Base-by-base conservation (phyloP, 768 basidiomycete species). In the Leccinellum albellum region DNA sequence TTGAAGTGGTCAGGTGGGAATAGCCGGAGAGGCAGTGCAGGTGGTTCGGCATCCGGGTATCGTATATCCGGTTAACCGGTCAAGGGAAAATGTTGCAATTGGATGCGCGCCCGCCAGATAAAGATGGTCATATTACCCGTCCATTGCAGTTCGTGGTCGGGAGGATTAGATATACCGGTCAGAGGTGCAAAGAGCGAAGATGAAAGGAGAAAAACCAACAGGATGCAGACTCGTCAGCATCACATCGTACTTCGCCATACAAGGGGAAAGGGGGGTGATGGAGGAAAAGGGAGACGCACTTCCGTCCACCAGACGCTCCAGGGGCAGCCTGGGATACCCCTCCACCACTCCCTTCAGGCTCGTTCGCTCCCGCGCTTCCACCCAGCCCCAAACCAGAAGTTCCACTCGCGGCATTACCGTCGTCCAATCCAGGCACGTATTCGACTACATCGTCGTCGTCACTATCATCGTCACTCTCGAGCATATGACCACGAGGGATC, bases 401-500 rank as follows among this genome's bases (percentile, higher is more conserved):
- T 4, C 50, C 53, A 17, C 55, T 58, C 6, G 49, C 20, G 31
- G 44, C 55, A 33, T 37, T 46, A 37, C 48, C 37, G 3, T 48
- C 51, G 35, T 56, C 54, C 31, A 44, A 24, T 13, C 65, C 64
- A 58, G 54, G 57, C 6, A 58, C 50, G 64, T 61, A 67, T 23
- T 71, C 70, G 21, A 53, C 26, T 21, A 64, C 47, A 2, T 72
- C 70, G 1, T 73, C 70, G 1, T 71, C 70, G 0, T 71, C 70
- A 9, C 68, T 73, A 2, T 72, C 70, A 21, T 66, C 64, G 2
- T 71, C 71, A 21, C 70, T 71, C n/a, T 65, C 61, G 8, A 23
- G 49, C 12, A 57, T 6, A 33, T 59, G 54, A 13, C 44, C 28
- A 46, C 54, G 55, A 45, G 54, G 21, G 9, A 51, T 20, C 4